Evolutionary conservation across 306 rosid species (phyloP), one percentile per base, ranked within the genome.

Genomic region (Alnus rubra): DNA sequence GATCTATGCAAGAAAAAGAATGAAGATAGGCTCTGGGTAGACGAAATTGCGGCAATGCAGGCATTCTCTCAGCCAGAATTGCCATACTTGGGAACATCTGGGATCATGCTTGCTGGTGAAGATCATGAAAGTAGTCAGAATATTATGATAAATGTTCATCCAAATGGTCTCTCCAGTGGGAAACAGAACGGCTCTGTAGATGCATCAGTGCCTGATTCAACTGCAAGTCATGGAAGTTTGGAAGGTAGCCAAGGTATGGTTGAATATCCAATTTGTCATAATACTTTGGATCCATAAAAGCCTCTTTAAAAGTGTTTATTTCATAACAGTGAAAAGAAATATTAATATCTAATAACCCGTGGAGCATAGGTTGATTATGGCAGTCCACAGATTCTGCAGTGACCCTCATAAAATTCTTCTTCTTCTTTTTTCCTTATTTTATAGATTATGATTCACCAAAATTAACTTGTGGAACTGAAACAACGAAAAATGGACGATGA

Each of bases 21-120:
- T 30, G 96, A 96, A 80, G 99, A 96, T 76, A 90, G 92, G 82
- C 91, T 84, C 53, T 96, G 99, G 99, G 88, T 90, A 52, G 98
- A 91, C 82, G 99, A 96, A 84, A 82, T 96, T 74, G 98, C 98
- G 50, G 98, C 98, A 74, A 93, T 96, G 97, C 99, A 96, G 79
- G 93, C 89, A 12, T 80, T 76, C 62, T 65, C 96, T 69, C 99
- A 88, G 75, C 88, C 90, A 39, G 91, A 83, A 60, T 82, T 96
- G 83, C 91, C 98, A 45, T 96, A 88, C 83, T 82, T 89, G 69
- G 89, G 87, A 74, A 90, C 92, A 71, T 90, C 98, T 19, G 99
- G 97, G 76, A 93, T 96, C 79, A 69, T 90, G 73, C 97, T 96
- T 52, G 97, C 98, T 14, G 98, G 92, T 73, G 99, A 96, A 88